Conservation (phyloP, 1,284 basidiomycete species). For the Cutaneotrichosporon cavernicola region DNA sequence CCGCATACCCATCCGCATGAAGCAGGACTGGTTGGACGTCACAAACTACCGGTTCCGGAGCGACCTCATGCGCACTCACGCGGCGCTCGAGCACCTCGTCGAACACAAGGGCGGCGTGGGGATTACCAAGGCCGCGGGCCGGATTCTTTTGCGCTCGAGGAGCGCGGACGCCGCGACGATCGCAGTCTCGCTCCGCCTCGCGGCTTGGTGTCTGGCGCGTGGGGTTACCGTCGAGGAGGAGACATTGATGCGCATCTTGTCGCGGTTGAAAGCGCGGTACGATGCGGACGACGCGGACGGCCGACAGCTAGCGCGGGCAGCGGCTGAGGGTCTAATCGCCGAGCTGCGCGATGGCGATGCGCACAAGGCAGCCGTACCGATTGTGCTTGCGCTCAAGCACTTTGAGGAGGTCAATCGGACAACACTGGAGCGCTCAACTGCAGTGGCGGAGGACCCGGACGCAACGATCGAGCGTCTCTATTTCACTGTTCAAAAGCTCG, state of each 20-base stretch:
- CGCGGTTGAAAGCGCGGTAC: slow-evolving; percentile 16
- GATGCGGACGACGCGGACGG: slow-evolving; percentile 8
- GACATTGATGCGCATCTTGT: slow-evolving; percentile 10
- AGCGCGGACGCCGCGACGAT: background rate
- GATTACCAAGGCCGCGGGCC: slow-evolving; percentile 15
- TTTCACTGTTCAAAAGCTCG: background rate
- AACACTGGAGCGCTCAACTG: background rate
- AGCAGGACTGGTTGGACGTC: slow-evolving; percentile 18
- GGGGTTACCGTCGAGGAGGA: slow-evolving; percentile 11
- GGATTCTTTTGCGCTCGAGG: slow-evolving; percentile 9
- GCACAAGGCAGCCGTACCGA: slow-evolving; percentile 15
- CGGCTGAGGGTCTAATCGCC: slow-evolving; percentile 10
- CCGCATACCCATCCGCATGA: slow-evolving; percentile 7
- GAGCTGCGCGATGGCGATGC: slow-evolving; percentile 21
- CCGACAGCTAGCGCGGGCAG: background rate
- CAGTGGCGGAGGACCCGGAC: background rate
- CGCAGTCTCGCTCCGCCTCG: slow-evolving; percentile 17
- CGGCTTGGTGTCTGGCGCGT: slow-evolving; percentile 25
- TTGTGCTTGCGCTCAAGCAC: slow-evolving; percentile 15
- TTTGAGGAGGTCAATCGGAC: slow-evolving; percentile 12
- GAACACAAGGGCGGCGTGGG: slow-evolving; percentile 23
- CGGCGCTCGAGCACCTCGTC: slow-evolving; percentile 24
- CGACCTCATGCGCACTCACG: slow-evolving; percentile 9
- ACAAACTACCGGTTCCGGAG: slow-evolving; percentile 11
- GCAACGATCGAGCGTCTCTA: background rate